phyloP scores from a whole-genome alignment of 2,329 filamentous ascomycete genomes.

The Arthrobotrys musiformis region DNA sequence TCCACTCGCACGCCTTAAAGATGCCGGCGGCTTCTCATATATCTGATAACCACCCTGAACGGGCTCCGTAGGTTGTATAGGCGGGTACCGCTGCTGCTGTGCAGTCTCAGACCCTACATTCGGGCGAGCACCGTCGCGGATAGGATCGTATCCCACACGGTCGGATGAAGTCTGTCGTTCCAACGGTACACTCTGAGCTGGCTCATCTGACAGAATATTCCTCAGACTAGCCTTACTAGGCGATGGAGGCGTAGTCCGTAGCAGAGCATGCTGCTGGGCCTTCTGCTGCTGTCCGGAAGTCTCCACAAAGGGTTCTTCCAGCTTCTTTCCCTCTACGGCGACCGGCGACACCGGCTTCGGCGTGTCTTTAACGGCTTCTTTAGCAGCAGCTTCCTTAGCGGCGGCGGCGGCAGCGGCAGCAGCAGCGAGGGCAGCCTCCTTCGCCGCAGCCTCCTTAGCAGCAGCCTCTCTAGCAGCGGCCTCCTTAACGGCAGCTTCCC shows the following conservation, averaged over 20 bases:
- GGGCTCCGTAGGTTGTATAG: constrained; percentile 37
- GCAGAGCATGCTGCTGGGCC: constrained; percentile 19
- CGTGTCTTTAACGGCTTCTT: not conserved
- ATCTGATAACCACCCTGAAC: constrained; percentile 27
- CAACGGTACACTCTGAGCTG: constrained; percentile 25
- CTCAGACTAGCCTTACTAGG: constrained; percentile 42
- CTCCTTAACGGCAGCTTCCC: not conserved
- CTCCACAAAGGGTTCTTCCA: constrained; percentile 23
- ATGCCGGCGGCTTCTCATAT: constrained; percentile 40
- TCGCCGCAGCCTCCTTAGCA: constrained; percentile 1
- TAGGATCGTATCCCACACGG: constrained; percentile 43
- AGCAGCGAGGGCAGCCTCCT: not conserved
- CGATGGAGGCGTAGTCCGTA: constrained; percentile 49
- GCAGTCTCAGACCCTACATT: constrained; percentile 15
- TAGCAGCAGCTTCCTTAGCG: not conserved
- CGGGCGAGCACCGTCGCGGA: constrained; percentile 29
- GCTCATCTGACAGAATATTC: constrained; percentile 45
- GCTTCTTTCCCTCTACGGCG: constrained; percentile 14
- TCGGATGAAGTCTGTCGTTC: constrained; percentile 34
- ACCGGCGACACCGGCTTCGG: constrained; percentile 34
- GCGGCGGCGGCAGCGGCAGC: constrained; percentile 2
- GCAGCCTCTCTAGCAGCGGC: constrained; percentile 15
- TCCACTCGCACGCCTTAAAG: constrained; percentile 37
- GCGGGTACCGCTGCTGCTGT: constrained; percentile 27
- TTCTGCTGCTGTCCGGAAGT: constrained; percentile 6